Evolutionary conservation across 257 asterid species (phyloP), one percentile per base, ranked within the genome.

Genomic region (Mitragyna speciosa): DNA sequence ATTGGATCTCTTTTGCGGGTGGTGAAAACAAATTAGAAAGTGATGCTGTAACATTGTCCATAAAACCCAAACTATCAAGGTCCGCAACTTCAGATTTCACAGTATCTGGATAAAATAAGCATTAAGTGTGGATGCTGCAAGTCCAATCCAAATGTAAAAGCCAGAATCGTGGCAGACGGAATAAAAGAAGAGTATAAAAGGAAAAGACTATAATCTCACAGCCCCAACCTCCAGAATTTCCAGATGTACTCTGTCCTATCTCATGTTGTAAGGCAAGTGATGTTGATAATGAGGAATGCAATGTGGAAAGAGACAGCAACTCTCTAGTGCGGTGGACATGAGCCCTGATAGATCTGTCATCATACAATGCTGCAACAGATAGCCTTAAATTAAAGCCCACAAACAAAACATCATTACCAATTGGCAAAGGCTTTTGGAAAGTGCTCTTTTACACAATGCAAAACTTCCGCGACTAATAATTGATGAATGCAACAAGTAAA

Each of bases 271-370:
- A 84, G 69, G 97, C 98, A 80, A 96, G 95, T 28, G 84, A 84
- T 48, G 98, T 92, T 79, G 99, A 96, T 79, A 91, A 78, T 26
- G 98, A 96, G 72, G 98, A 91, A 81, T 91, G 97, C 87, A 91
- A 74, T 11, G 97, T 84, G 74, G 94, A 86, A 79, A 89, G 96
- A 77, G 98, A 94, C 85, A 94, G 89, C 83, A 94, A 87, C 85
- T 94, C 97, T 82, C 97, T 89, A 36, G 96, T 91, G 58, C 97
- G 97, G 80, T 88, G 91, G 84, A 96, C 89, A 85, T 96, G 97
- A 81, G 97, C 97, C 84, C 98, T 90, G 80, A 96, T 89, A 79
- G 99, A 92, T 83, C 98, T 90, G 85, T 96, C 99, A 91, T 96
- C 99, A 83, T 96, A 94, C 77, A 86, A 77, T 68, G 98, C 99